These are phyloP conservation scores for Marasmius sp. DNA, from an alignment of 1,284 basidiomycete genomes.

Conservation along the genomic window DNA sequence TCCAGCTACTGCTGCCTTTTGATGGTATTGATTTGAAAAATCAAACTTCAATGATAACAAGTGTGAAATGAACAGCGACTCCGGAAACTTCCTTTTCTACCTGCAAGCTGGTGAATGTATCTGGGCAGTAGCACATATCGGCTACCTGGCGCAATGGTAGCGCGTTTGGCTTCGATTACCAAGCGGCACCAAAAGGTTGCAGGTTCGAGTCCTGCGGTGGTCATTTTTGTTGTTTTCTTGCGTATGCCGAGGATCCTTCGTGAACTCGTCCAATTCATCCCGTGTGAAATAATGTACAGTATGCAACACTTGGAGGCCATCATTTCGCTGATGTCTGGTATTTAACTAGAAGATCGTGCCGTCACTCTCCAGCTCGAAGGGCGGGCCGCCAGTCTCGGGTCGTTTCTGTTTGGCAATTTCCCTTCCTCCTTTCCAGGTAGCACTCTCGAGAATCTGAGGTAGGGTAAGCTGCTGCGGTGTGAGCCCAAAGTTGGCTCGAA, in stretches of 20 bases:
- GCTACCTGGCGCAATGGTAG: slow-evolving; percentile 82
- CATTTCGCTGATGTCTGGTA: neutral
- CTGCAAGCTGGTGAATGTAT: too few species aligned
- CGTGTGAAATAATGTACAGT: neutral
- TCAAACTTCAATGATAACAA: too few species aligned
- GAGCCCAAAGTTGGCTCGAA: slow-evolving; percentile 61
- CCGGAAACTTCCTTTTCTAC: too few species aligned
- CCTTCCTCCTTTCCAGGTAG: slow-evolving; percentile 94
- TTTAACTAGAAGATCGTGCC: slow-evolving; percentile 73
- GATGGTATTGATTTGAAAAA: too few species aligned
- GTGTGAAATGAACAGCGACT: too few species aligned
- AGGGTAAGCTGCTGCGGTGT: slow-evolving; percentile 57
- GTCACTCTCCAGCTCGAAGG: slow-evolving; percentile 85
- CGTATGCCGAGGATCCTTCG: neutral
- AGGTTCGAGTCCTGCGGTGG: slow-evolving; percentile 89
- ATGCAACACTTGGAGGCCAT: neutral
- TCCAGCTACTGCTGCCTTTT: too few species aligned
- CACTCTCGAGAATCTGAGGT: slow-evolving; percentile 89
- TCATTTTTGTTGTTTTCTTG: slow-evolving; percentile 32
- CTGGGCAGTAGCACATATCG: slow-evolving; percentile 17
- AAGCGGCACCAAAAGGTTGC: slow-evolving; percentile 73
- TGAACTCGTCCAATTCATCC: too few species aligned
- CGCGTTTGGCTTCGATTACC: slow-evolving; percentile 81
- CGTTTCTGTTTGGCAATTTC: slow-evolving; percentile 85
- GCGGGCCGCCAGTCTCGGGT: slow-evolving; percentile 77